These are phyloP conservation scores for Rubroboletus satanas DNA, from an alignment of 768 basidiomycete genomes.

Conservation along the genomic window DNA sequence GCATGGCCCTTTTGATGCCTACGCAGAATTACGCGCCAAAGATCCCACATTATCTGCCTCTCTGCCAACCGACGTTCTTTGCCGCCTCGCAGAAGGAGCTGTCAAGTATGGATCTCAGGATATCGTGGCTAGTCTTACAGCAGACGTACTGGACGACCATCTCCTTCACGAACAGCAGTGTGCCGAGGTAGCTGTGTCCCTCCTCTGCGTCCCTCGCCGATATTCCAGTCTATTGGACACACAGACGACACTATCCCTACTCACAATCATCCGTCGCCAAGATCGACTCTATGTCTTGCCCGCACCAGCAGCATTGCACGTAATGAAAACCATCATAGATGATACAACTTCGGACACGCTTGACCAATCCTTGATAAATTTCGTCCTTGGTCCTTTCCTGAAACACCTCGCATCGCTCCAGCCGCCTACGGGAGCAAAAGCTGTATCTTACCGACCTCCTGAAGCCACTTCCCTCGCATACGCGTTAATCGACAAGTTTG, in stretches of 20 bases:
- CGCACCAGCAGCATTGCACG: constrained; percentile 14
- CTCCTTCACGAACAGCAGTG: constrained; percentile 20
- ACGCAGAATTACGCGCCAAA: constrained; percentile 24
- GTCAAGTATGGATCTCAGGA: constrained; percentile 27
- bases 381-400: constrained; percentile 33
- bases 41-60: constrained; percentile 19
- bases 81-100: constrained; percentile 30
- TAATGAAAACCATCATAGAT: constrained; percentile 22
- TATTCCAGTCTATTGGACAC: constrained; percentile 19
- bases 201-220: constrained; percentile 24
- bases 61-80: constrained; percentile 28
- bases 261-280: constrained; percentile 16
- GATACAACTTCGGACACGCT: constrained; percentile 9
- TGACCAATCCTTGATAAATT: constrained; percentile 23
- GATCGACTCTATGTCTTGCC: constrained; percentile 11
- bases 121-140: constrained; percentile 37
- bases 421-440: constrained; percentile 26
- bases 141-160: constrained; percentile 37
- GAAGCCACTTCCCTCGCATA: constrained; percentile 39
- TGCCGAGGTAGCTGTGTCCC: constrained; percentile 23
- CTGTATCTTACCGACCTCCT: constrained; percentile 40
- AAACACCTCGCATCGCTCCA: constrained; percentile 22
- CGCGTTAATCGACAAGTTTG: constrained; percentile 40
- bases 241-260: constrained; percentile 21
- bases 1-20: constrained; percentile 28